Evolutionary conservation across 768 basidiomycete species (phyloP).

Genomic region (Mycena chlorophos): DNA sequence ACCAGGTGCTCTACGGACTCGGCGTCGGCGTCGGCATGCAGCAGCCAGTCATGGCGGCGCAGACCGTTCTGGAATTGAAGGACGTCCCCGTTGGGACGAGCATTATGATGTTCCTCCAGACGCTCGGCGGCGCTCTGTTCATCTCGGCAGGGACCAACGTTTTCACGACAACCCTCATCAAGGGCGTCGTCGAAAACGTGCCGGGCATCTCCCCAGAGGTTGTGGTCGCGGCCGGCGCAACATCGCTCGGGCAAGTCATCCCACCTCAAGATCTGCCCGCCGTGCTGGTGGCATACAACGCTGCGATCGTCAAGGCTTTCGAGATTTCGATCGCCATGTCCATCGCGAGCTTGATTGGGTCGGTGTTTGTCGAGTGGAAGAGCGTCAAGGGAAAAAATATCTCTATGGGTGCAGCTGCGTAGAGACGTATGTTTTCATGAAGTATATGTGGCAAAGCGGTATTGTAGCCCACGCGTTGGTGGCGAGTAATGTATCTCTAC

Average conservation of each 20-base stretch:
- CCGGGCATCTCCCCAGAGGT: background rate
- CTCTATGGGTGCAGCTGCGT: background rate
- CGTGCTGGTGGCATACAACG: conserved; percentile 15
- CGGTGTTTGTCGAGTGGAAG: conserved; percentile 16
- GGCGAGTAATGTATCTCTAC: background rate
- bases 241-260: background rate
- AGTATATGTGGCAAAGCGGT: no score
- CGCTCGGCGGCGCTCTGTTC: conserved; percentile 11
- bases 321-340: conserved; percentile 8
- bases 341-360: background rate
- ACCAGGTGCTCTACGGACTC: conserved; percentile 28
- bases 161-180: background rate
- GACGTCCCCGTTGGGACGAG: conserved; percentile 21
- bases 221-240: background rate
- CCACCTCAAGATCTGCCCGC: background rate
- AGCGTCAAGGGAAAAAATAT: conserved; percentile 15
- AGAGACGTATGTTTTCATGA: no score
- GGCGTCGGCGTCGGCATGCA: conserved; percentile 31
- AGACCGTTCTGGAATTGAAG: conserved; percentile 18
- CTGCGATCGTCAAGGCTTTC: conserved; percentile 28
- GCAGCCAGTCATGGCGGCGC: conserved; percentile 23
- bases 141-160: background rate
- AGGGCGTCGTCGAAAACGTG: background rate
- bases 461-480: background rate
- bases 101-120: conserved; percentile 25